These are phyloP conservation scores for Ehretia macrophylla DNA, from an alignment of 257 asterid species.

Conservation along the genomic window DNA sequence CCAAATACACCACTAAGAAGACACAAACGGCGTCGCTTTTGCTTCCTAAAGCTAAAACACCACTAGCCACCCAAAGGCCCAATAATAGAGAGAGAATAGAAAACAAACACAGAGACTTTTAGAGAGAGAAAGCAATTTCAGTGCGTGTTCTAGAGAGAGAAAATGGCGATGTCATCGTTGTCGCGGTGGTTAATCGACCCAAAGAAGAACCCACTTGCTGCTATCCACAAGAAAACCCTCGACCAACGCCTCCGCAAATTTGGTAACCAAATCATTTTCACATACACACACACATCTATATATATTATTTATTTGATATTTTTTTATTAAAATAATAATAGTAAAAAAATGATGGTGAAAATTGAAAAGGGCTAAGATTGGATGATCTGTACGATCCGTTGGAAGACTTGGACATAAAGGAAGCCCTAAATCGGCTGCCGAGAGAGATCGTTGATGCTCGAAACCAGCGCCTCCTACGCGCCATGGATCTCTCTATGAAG, in stretches of 20 bases:
- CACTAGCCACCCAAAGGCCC: no score
- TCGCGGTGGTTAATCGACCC: constrained; percentile 73
- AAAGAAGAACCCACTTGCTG: constrained; percentile 70
- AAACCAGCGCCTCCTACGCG: constrained; percentile 79
- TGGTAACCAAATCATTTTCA: constrained; percentile 35
- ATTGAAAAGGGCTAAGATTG: constrained; percentile 61
- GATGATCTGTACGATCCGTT: constrained; percentile 84
- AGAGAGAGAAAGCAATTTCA: not conserved
- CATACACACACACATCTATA: no score
- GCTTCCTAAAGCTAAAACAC: no score
- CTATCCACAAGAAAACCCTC: constrained; percentile 58
- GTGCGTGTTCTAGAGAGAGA: constrained; percentile 6
- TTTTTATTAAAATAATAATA: not conserved
- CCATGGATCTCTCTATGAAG: constrained; percentile 92
- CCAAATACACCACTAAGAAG: no score
- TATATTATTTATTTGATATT: no score
- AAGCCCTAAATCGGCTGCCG: constrained; percentile 87
- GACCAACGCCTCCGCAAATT: constrained; percentile 55
- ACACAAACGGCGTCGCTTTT: no score
- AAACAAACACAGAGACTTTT: not conserved
- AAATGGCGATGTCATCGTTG: constrained; percentile 48
- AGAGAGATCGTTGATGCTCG: constrained; percentile 80
- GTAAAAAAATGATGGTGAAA: not conserved
- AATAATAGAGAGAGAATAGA: not conserved
- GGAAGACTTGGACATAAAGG: constrained; percentile 81